Percentiles rank a stretch among this genome's conserved stretches.
These are phyloP conservation scores for Cercospora nicotianae DNA, from an alignment of 2,329 filamentous ascomycete genomes.

Conservation along the genomic window DNA sequence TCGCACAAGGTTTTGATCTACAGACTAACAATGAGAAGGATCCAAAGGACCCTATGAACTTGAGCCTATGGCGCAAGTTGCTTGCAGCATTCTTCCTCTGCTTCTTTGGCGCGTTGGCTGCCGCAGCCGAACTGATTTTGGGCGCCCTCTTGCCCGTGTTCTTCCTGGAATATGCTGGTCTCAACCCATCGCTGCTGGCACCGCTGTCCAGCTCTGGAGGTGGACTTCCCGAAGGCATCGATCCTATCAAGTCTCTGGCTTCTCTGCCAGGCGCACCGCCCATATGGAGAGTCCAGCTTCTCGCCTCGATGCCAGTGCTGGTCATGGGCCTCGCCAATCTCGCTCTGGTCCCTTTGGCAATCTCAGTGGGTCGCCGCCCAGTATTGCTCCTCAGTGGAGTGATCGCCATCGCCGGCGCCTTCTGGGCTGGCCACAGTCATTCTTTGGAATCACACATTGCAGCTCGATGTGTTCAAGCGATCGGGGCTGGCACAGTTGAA, in stretches of 20 bases:
- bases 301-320: slow-evolving; percentile 35
- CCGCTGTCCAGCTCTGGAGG: slow-evolving; percentile 10
- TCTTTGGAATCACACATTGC: slow-evolving; percentile 32
- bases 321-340: slow-evolving; percentile 36
- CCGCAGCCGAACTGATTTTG: slow-evolving; percentile 35
- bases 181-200: slow-evolving; percentile 22
- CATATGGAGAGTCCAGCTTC: slow-evolving; percentile 35
- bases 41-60: slow-evolving; percentile 27
- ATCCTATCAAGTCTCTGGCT: slow-evolving; percentile 26
- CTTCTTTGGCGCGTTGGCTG: slow-evolving; percentile 32
- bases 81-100: slow-evolving; percentile 24
- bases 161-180: slow-evolving; percentile 32
- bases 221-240: slow-evolving; percentile 24
- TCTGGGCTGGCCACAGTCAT: slow-evolving; percentile 35
- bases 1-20: neutral
- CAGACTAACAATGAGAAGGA: slow-evolving; percentile 13
- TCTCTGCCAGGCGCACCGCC: slow-evolving; percentile 30
- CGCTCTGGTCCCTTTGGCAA: slow-evolving; percentile 34
- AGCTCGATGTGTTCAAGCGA: slow-evolving; percentile 34
- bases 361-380: slow-evolving; percentile 33
- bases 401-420: slow-evolving; percentile 30
- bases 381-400: slow-evolving; percentile 32
- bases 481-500: slow-evolving; percentile 38
- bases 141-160: slow-evolving; percentile 37
- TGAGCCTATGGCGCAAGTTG: slow-evolving; percentile 19